phyloP scores from a whole-genome alignment of 306 rosid genomes.

The Geum urbanum region DNA sequence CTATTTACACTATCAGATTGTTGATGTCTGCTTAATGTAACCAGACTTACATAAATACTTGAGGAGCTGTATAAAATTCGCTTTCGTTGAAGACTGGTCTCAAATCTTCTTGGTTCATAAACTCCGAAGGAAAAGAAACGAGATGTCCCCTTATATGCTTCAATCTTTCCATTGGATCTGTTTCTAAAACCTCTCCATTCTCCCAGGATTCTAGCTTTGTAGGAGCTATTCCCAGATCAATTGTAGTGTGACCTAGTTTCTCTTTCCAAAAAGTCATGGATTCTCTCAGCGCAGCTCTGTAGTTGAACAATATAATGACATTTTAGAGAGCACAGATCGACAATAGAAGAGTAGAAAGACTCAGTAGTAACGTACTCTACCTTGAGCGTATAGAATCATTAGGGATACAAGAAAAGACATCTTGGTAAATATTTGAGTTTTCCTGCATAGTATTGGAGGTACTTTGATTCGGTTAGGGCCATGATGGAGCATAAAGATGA shows the following conservation, averaged over 20 bases:
- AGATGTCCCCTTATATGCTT: constrained; percentile 38
- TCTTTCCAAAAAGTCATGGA: constrained; percentile 35
- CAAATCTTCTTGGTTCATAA: constrained; percentile 41
- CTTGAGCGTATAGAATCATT: constrained; percentile 38
- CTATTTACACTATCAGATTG: background rate
- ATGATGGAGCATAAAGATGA: background rate
- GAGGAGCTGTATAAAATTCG: constrained; percentile 45
- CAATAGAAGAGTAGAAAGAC: background rate
- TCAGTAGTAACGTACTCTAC: constrained; percentile 12
- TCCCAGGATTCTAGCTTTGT: constrained; percentile 28
- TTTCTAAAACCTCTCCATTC: constrained; percentile 20
- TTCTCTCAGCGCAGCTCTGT: constrained; percentile 39
- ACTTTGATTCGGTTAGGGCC: background rate
- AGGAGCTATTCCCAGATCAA: constrained; percentile 43
- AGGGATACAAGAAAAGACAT: constrained; percentile 46
- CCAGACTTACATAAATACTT: constrained; percentile 33
- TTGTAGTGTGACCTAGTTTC: constrained; percentile 35
- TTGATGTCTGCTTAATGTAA: background rate
- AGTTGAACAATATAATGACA: background rate
- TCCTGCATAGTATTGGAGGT: constrained; percentile 25
- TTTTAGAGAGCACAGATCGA: background rate
- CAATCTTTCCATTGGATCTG: constrained; percentile 36
- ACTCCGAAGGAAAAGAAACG: constrained; percentile 42
- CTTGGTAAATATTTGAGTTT: constrained; percentile 38
- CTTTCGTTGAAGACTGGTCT: constrained; percentile 46